Evolutionary conservation across 2,329 filamentous ascomycete genomes (phyloP).

Genomic region (Ophiocordyceps unilateralis): DNA sequence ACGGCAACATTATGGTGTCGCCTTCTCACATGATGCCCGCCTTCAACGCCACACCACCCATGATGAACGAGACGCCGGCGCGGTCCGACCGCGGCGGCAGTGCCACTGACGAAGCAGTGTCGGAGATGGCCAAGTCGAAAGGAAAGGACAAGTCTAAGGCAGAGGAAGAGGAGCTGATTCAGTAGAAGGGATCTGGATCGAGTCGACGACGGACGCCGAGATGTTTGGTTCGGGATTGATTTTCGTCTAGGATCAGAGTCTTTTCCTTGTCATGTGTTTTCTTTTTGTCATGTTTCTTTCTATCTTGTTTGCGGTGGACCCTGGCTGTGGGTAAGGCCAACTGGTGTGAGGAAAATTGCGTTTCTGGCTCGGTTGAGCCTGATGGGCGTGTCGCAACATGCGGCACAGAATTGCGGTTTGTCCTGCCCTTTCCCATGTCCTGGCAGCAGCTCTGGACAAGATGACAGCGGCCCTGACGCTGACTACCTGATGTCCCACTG

Average conservation of each 20-base stretch:
- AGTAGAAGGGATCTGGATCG: neutral
- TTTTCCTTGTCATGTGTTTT: neutral
- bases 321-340: no score
- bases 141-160: neutral
- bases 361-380: neutral
- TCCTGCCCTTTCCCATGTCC: no score
- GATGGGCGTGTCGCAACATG: no score
- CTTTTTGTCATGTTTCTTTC: neutral
- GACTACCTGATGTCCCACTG: no score
- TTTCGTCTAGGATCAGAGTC: neutral
- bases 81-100: neutral
- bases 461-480: no score
- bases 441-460: no score
- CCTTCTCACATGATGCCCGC: conserved; percentile 8
- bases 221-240: neutral
- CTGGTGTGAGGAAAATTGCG: neutral
- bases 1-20: conserved; percentile 6
- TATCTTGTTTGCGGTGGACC: neutral
- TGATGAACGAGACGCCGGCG: conserved; percentile 1
- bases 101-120: neutral
- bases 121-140: neutral
- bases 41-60: neutral
- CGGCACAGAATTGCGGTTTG: neutral
- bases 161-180: neutral
- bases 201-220: neutral